phyloP scores from a whole-genome alignment of 1,284 basidiomycete genomes.

The Cystobasidium slooffiae region DNA sequence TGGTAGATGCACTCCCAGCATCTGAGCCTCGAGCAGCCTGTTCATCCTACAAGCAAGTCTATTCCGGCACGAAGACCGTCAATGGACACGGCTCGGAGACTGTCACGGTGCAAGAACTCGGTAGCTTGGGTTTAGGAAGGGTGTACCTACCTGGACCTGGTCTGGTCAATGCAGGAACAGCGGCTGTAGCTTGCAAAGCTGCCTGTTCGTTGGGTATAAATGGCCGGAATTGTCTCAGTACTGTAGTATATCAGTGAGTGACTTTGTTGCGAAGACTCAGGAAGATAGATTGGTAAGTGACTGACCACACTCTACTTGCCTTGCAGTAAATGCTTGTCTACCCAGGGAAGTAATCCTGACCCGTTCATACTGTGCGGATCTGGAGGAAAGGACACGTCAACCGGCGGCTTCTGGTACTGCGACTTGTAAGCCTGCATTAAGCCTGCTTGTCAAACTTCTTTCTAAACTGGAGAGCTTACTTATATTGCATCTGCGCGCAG shows the following conservation, averaged over 20 bases:
- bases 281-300: background rate
- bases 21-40: background rate
- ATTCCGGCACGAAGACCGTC: constrained; percentile 20
- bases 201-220: constrained; percentile 16
- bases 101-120: constrained; percentile 3
- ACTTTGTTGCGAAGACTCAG: background rate
- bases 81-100: constrained; percentile 12
- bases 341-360: background rate
- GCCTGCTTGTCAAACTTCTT: background rate
- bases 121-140: constrained; percentile 9
- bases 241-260: constrained; percentile 5
- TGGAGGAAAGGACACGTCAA: background rate
- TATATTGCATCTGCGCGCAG: background rate
- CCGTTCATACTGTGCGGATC: constrained; percentile 13
- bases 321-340: constrained; percentile 17
- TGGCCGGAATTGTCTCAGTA: constrained; percentile 8
- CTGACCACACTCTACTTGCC: background rate
- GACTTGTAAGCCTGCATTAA: constrained; percentile 11
- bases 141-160: constrained; percentile 18
- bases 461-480: background rate
- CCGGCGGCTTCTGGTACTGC: constrained; percentile 30
- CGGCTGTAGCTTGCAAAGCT: constrained; percentile 8
- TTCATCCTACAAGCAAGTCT: constrained; percentile 10
- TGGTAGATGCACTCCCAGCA: background rate
- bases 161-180: constrained; percentile 4